Percentiles rank a stretch among this genome's conserved stretches.
These are phyloP conservation scores for Orbilia ellipsospora DNA, from an alignment of 2,329 filamentous ascomycete species.

Conservation along the genomic window DNA sequence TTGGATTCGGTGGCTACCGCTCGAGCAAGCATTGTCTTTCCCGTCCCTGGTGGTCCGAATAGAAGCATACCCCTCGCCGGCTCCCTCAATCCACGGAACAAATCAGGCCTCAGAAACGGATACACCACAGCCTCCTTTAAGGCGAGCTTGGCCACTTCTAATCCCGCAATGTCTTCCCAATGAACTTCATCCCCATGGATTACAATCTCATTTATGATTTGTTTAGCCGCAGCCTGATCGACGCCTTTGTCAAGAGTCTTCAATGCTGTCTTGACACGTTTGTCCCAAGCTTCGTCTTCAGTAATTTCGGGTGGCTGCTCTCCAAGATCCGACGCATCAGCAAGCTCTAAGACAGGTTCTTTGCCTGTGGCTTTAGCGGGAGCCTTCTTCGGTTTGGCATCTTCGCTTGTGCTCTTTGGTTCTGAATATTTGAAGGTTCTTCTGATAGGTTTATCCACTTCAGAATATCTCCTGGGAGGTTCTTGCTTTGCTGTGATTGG, in stretches of 20 bases:
- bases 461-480: slow-evolving; percentile 18
- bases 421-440: slow-evolving; percentile 29
- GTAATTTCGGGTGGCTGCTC: slow-evolving; percentile 64
- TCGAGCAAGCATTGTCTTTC: slow-evolving; percentile 96
- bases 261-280: slow-evolving; percentile 73
- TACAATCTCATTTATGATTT: slow-evolving; percentile 96
- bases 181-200: slow-evolving; percentile 93
- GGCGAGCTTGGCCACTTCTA: slow-evolving; percentile 89
- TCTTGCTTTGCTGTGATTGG: slow-evolving; percentile 28
- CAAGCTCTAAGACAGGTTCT: slow-evolving; percentile 32
- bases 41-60: slow-evolving; percentile 96
- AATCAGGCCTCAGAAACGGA: slow-evolving; percentile 90
- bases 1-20: slow-evolving; percentile 94
- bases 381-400: slow-evolving; percentile 25
- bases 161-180: slow-evolving; percentile 91
- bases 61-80: slow-evolving; percentile 94
- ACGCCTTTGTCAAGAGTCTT: slow-evolving; percentile 83
- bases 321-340: slow-evolving; percentile 64
- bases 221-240: slow-evolving; percentile 82
- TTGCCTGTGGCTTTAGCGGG: slow-evolving; percentile 22
- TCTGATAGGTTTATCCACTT: slow-evolving; percentile 12
- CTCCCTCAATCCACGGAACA: slow-evolving; percentile 95
- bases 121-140: slow-evolving; percentile 97
- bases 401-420: slow-evolving; percentile 13
- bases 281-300: slow-evolving; percentile 66